Conservation (phyloP, 2,329 filamentous ascomycete genomes). For the Calonectria pteridis region DNA sequence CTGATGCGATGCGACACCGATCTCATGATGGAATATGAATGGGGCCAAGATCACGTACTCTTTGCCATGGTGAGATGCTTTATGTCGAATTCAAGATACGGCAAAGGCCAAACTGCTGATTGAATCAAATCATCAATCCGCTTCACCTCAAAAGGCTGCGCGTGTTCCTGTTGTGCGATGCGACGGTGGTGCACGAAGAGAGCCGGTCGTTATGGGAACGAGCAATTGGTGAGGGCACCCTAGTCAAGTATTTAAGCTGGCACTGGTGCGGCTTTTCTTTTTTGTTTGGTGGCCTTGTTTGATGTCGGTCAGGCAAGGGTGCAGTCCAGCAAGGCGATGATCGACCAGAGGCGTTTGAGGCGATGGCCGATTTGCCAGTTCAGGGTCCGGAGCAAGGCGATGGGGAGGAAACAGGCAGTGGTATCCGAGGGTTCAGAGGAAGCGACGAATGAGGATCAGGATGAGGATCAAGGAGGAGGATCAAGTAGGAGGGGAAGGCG, state of each 20-base stretch:
- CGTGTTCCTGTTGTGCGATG: not conserved
- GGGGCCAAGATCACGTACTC: slow-evolving; percentile 32
- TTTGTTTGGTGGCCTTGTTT: not conserved
- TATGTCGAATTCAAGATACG: not conserved
- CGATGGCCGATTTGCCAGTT: not conserved
- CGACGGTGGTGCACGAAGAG: not conserved
- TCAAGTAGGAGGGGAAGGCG: not conserved
- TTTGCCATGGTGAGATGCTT: slow-evolving; percentile 36
- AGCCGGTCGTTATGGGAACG: not conserved
- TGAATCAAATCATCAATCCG: slow-evolving; percentile 8
- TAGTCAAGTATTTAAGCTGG: slow-evolving; percentile 6
- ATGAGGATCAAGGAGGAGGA: not conserved
- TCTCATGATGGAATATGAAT: not conserved
- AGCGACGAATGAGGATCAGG: not conserved
- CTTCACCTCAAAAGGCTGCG: not conserved
- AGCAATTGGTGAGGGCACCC: not conserved
- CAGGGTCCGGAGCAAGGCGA: not conserved
- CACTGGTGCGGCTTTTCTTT: not conserved
- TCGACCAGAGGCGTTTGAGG: not conserved
- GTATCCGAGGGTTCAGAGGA: not conserved
- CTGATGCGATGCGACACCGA: not conserved
- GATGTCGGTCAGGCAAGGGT: slow-evolving; percentile 9
- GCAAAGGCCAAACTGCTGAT: not conserved
- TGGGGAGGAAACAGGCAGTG: not conserved
- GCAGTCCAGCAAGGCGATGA: not conserved